Evolutionary conservation across 768 basidiomycete species (phyloP), one percentile per base, ranked within the genome.

Genomic region (Lentinula edodes): DNA sequence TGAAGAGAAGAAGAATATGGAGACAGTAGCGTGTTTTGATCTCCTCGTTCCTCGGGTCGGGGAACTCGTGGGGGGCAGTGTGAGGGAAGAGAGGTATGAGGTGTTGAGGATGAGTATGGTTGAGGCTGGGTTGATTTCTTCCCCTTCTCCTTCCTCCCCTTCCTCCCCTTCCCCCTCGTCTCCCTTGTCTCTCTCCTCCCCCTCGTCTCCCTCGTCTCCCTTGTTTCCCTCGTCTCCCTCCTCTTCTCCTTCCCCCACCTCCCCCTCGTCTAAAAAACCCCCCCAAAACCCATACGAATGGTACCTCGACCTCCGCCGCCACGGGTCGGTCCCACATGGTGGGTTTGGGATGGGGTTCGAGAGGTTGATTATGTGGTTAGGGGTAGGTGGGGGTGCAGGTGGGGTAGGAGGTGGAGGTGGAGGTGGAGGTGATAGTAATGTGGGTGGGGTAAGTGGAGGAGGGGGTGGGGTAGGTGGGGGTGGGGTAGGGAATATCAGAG

Each of bases 281-380:
- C n/a, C 4, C 20, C 16, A 23, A 18, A 43, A 41, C 16, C n/a
- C 54, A 20, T 81, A 79, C 63, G 71, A 72, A 48, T 92, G 90
- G 91, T 99, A 99, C 73, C 63, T 87, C 55, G 94, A 97, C 66
- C 70, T 97, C 65, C 78, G 96, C 62, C 80, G 80, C 67, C 95
- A 83, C 67, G 97, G 97, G 9, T 88, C 89, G 16, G 89, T 91
- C 18, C 91, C 93, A 2, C 96, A 98, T 73, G 95, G 91, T 15
- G 97, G 97, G 15, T 98, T 94, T 73, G 97, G 97, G 5, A 80
- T 98, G 78, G 97, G 97, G 1, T 97, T 96, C 68, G 97, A 99
- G 73, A 78, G 97, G 63, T 77, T 97, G 18, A 79, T 98, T 16
- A 84, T 86, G 48, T 96, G 92, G 90, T 74, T 97, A 10, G 86